Conservation (phyloP, 768 basidiomycete genomes). For the Asterophora lycoperdoides region DNA sequence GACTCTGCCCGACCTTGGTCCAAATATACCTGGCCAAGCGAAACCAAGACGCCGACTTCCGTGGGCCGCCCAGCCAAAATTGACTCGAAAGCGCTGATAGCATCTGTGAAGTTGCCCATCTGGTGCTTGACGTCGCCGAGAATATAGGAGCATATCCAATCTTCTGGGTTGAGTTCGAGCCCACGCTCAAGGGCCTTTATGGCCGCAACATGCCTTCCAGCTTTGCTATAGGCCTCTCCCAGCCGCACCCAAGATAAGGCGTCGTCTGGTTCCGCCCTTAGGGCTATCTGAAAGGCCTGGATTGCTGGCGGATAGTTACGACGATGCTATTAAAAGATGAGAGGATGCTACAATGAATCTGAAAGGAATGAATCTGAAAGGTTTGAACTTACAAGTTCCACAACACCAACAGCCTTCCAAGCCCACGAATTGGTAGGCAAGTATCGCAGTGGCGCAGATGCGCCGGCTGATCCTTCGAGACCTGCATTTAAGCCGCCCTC, state of each 20-base stretch:
- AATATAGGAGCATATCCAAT: conserved; percentile 83
- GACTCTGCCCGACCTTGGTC: conserved; percentile 65
- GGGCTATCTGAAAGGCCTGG: conserved; percentile 79
- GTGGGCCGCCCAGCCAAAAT: conserved; percentile 53
- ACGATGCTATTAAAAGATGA: conserved; percentile 44
- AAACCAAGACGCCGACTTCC: conserved; percentile 69
- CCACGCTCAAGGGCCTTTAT: conserved; percentile 82
- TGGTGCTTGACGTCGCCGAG: conserved; percentile 82
- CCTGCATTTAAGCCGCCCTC: conserved; percentile 77
- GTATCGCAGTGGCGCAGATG: conserved; percentile 45
- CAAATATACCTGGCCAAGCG: conserved; percentile 69
- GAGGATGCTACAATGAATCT: conserved; percentile 1
- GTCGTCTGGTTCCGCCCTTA: conserved; percentile 76
- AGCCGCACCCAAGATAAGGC: conserved; percentile 83
- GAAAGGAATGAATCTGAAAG: neutral
- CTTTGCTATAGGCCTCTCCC: conserved; percentile 86
- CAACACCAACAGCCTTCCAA: conserved; percentile 93
- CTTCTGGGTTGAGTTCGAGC: conserved; percentile 62
- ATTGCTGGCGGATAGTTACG: conserved; percentile 72
- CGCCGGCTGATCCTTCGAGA: conserved; percentile 29
- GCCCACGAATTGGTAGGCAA: conserved; percentile 90
- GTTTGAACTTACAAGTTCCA: conserved; percentile 68
- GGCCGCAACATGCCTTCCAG: conserved; percentile 85
- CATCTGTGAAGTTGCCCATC: conserved; percentile 69
- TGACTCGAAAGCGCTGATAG: conserved; percentile 59